A percentile compares a stretch with the other conserved stretches of the same genome.
Conservation (phyloP, 2,329 filamentous ascomycete species). For the Pleochaeta shiraiana region DNA sequence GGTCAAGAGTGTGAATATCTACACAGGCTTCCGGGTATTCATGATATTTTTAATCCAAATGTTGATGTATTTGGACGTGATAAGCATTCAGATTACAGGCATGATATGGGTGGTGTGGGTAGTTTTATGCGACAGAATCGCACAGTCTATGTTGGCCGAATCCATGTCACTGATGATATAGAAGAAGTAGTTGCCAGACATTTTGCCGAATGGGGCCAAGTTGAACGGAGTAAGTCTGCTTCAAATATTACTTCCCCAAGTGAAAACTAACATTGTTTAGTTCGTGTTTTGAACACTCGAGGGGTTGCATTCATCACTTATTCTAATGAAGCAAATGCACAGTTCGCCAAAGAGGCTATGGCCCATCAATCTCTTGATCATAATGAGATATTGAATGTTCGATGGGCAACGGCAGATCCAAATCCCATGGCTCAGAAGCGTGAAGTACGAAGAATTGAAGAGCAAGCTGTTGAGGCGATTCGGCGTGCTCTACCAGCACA, state of each 20-base stretch:
- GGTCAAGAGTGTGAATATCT: constrained; percentile 89
- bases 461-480: constrained; percentile 91
- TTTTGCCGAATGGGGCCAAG: constrained; percentile 89
- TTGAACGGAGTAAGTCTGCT: constrained; percentile 45
- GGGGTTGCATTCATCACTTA: constrained; percentile 96
- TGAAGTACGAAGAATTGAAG: constrained; percentile 72
- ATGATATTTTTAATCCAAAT: constrained; percentile 83
- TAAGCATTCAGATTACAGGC: constrained; percentile 80
- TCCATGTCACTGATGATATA: constrained; percentile 91
- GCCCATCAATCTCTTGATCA: constrained; percentile 83
- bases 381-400: constrained; percentile 78
- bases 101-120: constrained; percentile 96
- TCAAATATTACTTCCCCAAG: background rate
- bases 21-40: constrained; percentile 66
- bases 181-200: constrained; percentile 90
- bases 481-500: constrained; percentile 68
- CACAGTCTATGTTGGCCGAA: constrained; percentile 80
- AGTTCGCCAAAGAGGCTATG: constrained; percentile 93
- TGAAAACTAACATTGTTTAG: constrained; percentile 17
- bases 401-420: constrained; percentile 92
- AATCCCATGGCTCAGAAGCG: constrained; percentile 89
- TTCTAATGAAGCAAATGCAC: constrained; percentile 66
- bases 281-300: constrained; percentile 65
- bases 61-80: constrained; percentile 90
- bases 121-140: constrained; percentile 86